Evolutionary conservation across 257 asterid species (phyloP).

Genomic region (Misopates orontium): DNA sequence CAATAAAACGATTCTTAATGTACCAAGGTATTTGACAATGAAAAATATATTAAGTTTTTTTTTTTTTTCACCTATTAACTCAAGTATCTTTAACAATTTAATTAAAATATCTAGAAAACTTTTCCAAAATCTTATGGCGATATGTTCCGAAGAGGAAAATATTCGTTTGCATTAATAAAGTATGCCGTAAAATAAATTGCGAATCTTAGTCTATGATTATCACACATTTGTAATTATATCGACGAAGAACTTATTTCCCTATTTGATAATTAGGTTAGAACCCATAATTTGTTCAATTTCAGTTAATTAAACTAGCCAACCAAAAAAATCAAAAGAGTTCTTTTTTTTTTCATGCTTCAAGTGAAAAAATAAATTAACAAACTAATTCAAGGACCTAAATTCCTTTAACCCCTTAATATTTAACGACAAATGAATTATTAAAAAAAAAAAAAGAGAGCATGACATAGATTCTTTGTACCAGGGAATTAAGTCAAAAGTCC

Average conservation of each 20-base stretch:
- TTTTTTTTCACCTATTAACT: background rate
- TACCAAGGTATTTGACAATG: background rate
- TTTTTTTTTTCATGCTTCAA: background rate
- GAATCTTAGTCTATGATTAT: background rate
- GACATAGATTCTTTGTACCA: too few relatives aligned
- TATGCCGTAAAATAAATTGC: background rate
- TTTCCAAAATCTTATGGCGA: background rate
- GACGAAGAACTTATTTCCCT: background rate
- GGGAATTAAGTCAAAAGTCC: too few relatives aligned
- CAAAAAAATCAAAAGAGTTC: background rate
- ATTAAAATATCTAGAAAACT: background rate
- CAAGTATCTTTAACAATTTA: background rate
- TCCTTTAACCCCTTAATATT: too few relatives aligned
- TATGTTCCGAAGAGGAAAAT: background rate
- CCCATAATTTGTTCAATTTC: background rate
- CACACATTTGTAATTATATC: background rate
- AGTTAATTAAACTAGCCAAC: background rate
- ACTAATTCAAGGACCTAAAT: too few relatives aligned
- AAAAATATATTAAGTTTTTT: too few relatives aligned
- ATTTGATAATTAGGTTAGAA: background rate
- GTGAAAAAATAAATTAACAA: conserved; percentile 4
- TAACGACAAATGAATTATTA: too few relatives aligned
- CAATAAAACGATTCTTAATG: background rate
- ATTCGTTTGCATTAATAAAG: background rate
- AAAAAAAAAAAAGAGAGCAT: too few relatives aligned